Evolutionary conservation across 1,284 basidiomycete genomes (phyloP), one percentile per base, ranked within the genome.

Genomic region (Boletellus sp.): DNA sequence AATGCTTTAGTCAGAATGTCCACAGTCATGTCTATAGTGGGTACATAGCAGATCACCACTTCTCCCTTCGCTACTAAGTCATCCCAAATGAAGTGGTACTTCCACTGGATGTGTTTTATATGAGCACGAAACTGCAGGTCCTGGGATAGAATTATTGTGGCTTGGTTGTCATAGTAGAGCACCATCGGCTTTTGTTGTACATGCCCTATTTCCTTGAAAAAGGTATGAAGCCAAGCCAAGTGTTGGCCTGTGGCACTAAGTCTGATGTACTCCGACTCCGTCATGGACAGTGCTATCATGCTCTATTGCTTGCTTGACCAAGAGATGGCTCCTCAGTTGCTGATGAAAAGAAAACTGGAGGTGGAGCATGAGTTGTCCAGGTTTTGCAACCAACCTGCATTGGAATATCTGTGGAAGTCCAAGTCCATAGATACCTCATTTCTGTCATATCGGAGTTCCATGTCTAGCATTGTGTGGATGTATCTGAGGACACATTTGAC

Each of bases 121-220:
- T 16, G 6, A 36, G 23, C 23, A 6, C 23, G 5, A 9, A 25
- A 25, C 23, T 25, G 23, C 6, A 9, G 23, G 23, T 25, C 23
- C 23, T 25, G 5, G 23, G 23, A 25, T 9, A 25, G 23, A 9
- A 25, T 25, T 5, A 25, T 25, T 5, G 23, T 9, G 9, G 23
- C 23, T 9, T 25, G 23, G 23, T 25, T 25, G 23, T 25, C 9
- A 9, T 9, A 25, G 9, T 14, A 14, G 20, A 22, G 11, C 8
- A 14, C 7, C 0, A 21, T 42, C 7, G 16, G 20, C 13, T 16
- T 17, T 9, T 22, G 29, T 20, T 40, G 20, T 10, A 16, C n/a
- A 23, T 46, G 38, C 30, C 38, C 25, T 7, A 46, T 46, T 14
- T 40, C 32, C 1, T 45, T 4, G n/a, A 46, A 46, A 7, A 47